Evolutionary conservation across 495 filamentous ascomycete genomes (phyloP), one percentile per base, ranked within the genome.

Genomic region (Neurospora pannonica): DNA sequence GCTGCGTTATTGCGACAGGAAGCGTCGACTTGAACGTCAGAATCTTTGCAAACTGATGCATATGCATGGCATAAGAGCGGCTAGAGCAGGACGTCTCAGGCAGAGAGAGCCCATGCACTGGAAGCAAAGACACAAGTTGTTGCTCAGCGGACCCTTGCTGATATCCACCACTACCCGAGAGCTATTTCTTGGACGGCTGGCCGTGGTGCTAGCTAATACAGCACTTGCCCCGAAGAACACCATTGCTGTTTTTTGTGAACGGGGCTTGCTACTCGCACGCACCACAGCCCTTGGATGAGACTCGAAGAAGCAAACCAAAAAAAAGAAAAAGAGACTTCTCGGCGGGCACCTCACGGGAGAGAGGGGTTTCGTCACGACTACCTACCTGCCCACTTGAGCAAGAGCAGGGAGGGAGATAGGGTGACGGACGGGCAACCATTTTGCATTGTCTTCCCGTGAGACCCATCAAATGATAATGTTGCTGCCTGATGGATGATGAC

Each of bases 1-100:
- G 88, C 69, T 90, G 89, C 74, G 88, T 91, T 62, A 87, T 91
- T 73, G 89, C 89, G 15, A 91, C 89, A 19, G 89, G 89, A 13
- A 88, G 88, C 74, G 89, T 90, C 67, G 89, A 91, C 77, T 79
- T 87, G 79, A 89, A 87, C 54, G 85, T 91, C 73, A 82, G 88
- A 74, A 85, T 91, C 70, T 91, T 90, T 81, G 88, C 89, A 67
- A 86, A 87, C 76, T 87, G 76, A 82, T 46, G 3, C 13, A 54
- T 39, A 24, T 37, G 24, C 24, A 1, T 28, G 21, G 67, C n/a
- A 8, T 31, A 34, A 70, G 24, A 38, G 31, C 54, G 19, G 21
- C 17, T 31, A 70, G 9, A 36, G n/a, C 48, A 15, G 31, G 36
- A 60, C 21, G 46, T 54, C 46, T 24, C 46, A 24, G 46, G 10